Evolutionary conservation across 164 flowering plant genomes (phyloP), one percentile per base, ranked within the genome.

Genomic region (Magnolia changhungtana): DNA sequence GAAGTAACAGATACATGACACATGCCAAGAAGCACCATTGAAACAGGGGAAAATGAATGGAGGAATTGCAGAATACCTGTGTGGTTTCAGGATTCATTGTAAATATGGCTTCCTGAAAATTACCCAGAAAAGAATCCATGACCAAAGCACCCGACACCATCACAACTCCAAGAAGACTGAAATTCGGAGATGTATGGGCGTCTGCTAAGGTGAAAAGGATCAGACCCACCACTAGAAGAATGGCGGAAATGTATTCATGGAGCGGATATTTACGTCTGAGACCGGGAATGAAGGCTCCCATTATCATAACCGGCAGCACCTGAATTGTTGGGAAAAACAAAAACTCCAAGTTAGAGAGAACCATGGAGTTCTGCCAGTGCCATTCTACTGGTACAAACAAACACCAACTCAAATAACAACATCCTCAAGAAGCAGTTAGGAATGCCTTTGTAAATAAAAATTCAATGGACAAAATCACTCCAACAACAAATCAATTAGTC

Each of bases 21-120:
- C 19, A 68, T 4, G 27, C 20, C 69, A 58, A 23, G 21, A 49
- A 63, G 9, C 13, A 31, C 27, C 59, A 16, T 11, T 51, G 52
- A 69, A 55, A 24, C 16, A 18, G 3, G 21, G 52, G 51, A 74
- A 69, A 16, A 23, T 24, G n/a, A 37, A 58, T 68, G 10, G 14
- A 7, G 51, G 37, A 72, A 21, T 24, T 63, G 59, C 9, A 14
- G 63, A 24, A 75, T 67, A 91, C 98, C 98, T 94, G 98, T 3
- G 97, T 87, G 68, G 98, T 94, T 71, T 89, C 94, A 4, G 97
- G 95, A 82, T 91, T 94, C 86, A 91, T 78, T 75, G 89, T 89
- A 72, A 94, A 94, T 77, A 94, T 91, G 24, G 97, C 98, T 87
- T 94, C 98, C 85, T 94, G 98, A 67, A 92, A 79, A 80, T 94